Percentiles rank a stretch among this genome's conserved stretches.
Evolutionary conservation across 2,329 filamentous ascomycete genomes (phyloP).

Genomic region (Pezicula neosporulosa): DNA sequence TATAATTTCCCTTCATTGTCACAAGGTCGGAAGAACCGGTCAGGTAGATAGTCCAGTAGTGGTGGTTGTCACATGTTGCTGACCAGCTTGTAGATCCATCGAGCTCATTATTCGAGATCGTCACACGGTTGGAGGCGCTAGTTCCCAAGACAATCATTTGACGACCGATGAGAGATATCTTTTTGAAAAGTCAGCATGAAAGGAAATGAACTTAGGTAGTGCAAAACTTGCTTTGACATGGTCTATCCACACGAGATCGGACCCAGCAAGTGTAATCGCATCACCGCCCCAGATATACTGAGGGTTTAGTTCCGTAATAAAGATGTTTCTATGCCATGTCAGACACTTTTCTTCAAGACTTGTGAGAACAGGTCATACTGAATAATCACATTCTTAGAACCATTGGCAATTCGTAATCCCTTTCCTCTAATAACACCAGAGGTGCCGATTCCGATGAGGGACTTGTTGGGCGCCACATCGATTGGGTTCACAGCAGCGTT

Average conservation of each 20-base stretch:
- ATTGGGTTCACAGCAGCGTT: conserved; percentile 21
- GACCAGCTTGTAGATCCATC: conserved; percentile 40
- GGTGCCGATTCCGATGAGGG: conserved; percentile 22
- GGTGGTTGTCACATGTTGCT: conserved; percentile 39
- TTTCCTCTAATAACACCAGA: conserved; percentile 25
- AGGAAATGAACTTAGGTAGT: no score
- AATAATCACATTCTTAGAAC: conserved; percentile 23
- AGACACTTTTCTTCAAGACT: no score
- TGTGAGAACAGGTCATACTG: background rate
- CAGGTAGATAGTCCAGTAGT: conserved; percentile 44
- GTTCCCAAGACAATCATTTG: conserved; percentile 38
- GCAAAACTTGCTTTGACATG: conserved; percentile 28
- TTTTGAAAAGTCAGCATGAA: background rate
- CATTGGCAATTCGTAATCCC: conserved; percentile 23
- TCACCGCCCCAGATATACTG: conserved; percentile 36
- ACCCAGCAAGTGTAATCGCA: conserved; percentile 29
- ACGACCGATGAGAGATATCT: conserved; percentile 37
- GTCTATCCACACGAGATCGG: conserved; percentile 33
- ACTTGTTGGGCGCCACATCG: conserved; percentile 23
- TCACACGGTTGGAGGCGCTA: conserved; percentile 32
- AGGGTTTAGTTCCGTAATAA: conserved; percentile 30
- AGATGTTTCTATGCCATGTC: conserved; percentile 13
- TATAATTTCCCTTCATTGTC: conserved; percentile 41
- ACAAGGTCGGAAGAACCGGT: conserved; percentile 35
- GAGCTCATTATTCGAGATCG: conserved; percentile 44